Evolutionary conservation across 805 yeast species (phyloP).

Genomic region (Candida khao-thaluensis): DNA sequence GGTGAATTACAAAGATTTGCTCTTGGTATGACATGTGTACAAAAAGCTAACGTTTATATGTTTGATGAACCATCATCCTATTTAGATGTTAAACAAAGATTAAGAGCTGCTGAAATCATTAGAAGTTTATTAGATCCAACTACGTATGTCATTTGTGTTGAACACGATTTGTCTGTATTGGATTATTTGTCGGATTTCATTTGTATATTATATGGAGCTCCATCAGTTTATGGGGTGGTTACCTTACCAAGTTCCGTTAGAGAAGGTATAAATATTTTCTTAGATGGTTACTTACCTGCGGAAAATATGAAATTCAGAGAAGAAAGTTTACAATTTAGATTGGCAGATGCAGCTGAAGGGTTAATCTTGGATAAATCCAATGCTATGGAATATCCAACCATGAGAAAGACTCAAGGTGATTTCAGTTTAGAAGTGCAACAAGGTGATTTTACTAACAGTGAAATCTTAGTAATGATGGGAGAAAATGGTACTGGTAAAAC

Average conservation of each 20-base stretch:
- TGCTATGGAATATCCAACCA: slow-evolving; percentile 71
- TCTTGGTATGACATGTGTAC: slow-evolving; percentile 95
- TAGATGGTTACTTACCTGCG: slow-evolving; percentile 96
- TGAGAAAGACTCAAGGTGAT: slow-evolving; percentile 94
- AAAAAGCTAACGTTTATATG: slow-evolving; percentile 94
- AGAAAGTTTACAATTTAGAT: slow-evolving; percentile 90
- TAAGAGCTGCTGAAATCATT: slow-evolving; percentile 93
- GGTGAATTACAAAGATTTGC: slow-evolving; percentile 99
- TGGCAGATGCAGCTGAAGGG: slow-evolving; percentile 84
- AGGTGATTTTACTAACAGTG: slow-evolving; percentile 95
- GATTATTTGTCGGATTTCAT: slow-evolving; percentile 96
- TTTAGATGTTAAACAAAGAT: slow-evolving; percentile 97
- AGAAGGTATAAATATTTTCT: slow-evolving; percentile 97
- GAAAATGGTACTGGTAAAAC: slow-evolving; percentile 99
- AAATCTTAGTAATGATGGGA: slow-evolving; percentile 98
- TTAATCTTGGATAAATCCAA: slow-evolving; percentile 75
- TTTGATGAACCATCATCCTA: slow-evolving; percentile 99
- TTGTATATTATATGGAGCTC: slow-evolving; percentile 96
- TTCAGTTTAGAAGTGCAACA: slow-evolving; percentile 77
- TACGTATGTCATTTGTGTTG: slow-evolving; percentile 90
- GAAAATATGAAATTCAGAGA: slow-evolving; percentile 97
- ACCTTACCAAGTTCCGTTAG: slow-evolving; percentile 95
- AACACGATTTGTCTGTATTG: slow-evolving; percentile 96
- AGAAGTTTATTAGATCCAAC: slow-evolving; percentile 78
- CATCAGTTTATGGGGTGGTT: slow-evolving; percentile 98